Base-by-base conservation (phyloP, 1,284 basidiomycete species). In the Mycena citricolor region DNA sequence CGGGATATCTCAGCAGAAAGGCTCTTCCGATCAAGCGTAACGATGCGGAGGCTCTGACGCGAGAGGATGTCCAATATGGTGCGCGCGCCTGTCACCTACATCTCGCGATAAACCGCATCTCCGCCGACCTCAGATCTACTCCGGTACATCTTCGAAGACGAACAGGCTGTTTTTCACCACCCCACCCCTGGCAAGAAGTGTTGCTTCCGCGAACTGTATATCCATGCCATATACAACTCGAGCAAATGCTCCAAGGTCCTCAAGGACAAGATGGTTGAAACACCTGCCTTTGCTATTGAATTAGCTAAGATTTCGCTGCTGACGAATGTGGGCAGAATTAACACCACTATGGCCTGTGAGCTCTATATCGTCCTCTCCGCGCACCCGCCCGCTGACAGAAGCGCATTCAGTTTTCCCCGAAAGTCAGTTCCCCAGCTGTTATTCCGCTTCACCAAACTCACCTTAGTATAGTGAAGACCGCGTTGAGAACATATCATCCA, bases 261-360 rank as follows among this genome's bases (percentile, higher is more conserved):
- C 61, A 84, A 87, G 60, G 87, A 93, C 61, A 92, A 90, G 65
- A 86, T 93, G 74, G 60, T 79, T 32, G 84, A 88, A 43, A 85
- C 79, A 2, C 86, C 86, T 24, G 79, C 79, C 13, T 94, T 91
- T 62, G 86, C 82, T 3, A 70, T 83, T 44, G 90, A 92, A 64
- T 81, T 92, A 54, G 86, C 82, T 39, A 93, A 89, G 69, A 79
- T 94, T 32, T 86, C 88, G 31, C 70, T 95, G 21, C 73, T 95
- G 33, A 89, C 92, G 38, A 95, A 95, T 58, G 85, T 94, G 37
- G 92, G 92, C n/a, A 74, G 91, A 45, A 90, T 95, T 63, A 95
- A 94, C 61, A 94, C 92, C 19, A 94, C 93, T 23, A 86, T 94
- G 77, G 92, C 92, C 46, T 94, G 89, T 91, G 63, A 72, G 83